Conservation (phyloP, 805 yeast species). For the Candida arabinofermentans region DNA sequence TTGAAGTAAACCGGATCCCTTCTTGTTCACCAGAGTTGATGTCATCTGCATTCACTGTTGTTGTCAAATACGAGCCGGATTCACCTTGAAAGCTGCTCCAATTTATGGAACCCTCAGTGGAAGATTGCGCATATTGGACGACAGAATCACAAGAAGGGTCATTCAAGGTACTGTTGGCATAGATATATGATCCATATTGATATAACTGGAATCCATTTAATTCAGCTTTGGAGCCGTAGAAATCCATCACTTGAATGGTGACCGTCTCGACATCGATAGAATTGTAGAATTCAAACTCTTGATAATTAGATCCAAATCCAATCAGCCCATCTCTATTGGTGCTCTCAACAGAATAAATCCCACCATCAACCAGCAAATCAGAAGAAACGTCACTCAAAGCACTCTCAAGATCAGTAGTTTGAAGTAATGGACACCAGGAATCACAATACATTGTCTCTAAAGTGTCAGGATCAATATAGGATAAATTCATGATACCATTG, state of each 20-base stretch:
- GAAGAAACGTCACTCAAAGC: conserved; percentile 1
- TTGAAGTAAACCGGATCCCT: conserved; percentile 58
- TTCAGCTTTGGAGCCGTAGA: conserved; percentile 67
- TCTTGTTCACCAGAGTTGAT: conserved; percentile 25
- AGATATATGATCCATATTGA: conserved; percentile 55
- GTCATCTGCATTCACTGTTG: conserved; percentile 26
- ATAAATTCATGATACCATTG: conserved; percentile 85
- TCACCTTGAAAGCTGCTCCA: conserved; percentile 21
- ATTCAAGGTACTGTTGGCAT: conserved; percentile 73
- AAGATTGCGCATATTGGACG: conserved; percentile 6
- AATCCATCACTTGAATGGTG: conserved; percentile 58
- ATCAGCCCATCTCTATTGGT: conserved; percentile 18
- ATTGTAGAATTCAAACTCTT: conserved; percentile 81
- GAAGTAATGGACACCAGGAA: conserved; percentile 79
- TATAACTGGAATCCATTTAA: conserved; percentile 70
- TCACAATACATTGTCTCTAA: conserved; percentile 65
- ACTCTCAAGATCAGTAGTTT: conserved; percentile 31
- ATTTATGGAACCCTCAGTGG: conserved; percentile 9
- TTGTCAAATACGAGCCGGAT: conserved; percentile 19
- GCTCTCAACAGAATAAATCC: conserved; percentile 12
- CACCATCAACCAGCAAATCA: conserved; percentile 3
- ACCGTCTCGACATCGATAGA: conserved; percentile 55
- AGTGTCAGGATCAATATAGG: conserved; percentile 73
- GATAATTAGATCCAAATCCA: conserved; percentile 48
- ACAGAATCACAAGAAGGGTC: conserved; percentile 49